phyloP scores from a whole-genome alignment of 1,139 yeast species.

The Geotrichum citri-aurantii region DNA sequence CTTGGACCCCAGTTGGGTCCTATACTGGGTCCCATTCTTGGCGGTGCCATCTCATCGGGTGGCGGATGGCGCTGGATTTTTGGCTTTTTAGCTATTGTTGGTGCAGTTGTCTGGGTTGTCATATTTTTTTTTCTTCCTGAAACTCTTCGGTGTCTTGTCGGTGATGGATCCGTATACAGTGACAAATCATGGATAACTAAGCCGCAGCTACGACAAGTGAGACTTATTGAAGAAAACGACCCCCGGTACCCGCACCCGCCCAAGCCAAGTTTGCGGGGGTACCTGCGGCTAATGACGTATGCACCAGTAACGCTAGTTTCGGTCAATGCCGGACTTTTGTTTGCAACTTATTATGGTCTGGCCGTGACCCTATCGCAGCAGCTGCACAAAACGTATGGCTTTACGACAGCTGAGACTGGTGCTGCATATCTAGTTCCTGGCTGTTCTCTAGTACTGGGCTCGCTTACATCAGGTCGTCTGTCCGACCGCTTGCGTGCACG shows the following conservation, averaged over 20 bases:
- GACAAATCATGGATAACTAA: slow-evolving; percentile 34
- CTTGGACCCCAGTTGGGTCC: slow-evolving; percentile 83
- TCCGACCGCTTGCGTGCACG: slow-evolving; percentile 41
- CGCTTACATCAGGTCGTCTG: slow-evolving; percentile 47
- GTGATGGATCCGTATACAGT: slow-evolving; percentile 41
- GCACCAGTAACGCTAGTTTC: slow-evolving; percentile 48
- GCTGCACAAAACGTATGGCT: slow-evolving; percentile 39
- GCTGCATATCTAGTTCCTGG: slow-evolving; percentile 48
- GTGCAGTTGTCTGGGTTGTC: slow-evolving; percentile 49
- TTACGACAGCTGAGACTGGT: slow-evolving; percentile 39
- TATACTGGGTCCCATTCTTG: slow-evolving; percentile 70
- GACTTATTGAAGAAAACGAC: slow-evolving; percentile 27
- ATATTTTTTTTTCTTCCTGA: slow-evolving; percentile 67
- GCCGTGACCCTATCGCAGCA: slow-evolving; percentile 47
- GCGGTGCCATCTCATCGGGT: slow-evolving; percentile 64
- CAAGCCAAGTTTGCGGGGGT: slow-evolving; percentile 41
- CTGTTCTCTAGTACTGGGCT: slow-evolving; percentile 45
- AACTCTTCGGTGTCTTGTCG: slow-evolving; percentile 54
- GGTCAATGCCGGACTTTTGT: slow-evolving; percentile 46
- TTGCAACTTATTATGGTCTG: slow-evolving; percentile 52
- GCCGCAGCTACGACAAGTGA: slow-evolving; percentile 31
- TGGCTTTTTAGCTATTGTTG: slow-evolving; percentile 58
- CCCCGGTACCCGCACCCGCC: slow-evolving; percentile 44
- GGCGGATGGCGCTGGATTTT: slow-evolving; percentile 84
- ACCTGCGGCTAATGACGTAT: slow-evolving; percentile 39